Evolutionary conservation across 495 filamentous ascomycete genomes (phyloP).

Genomic region (Aspergillus saccharolyticus): DNA sequence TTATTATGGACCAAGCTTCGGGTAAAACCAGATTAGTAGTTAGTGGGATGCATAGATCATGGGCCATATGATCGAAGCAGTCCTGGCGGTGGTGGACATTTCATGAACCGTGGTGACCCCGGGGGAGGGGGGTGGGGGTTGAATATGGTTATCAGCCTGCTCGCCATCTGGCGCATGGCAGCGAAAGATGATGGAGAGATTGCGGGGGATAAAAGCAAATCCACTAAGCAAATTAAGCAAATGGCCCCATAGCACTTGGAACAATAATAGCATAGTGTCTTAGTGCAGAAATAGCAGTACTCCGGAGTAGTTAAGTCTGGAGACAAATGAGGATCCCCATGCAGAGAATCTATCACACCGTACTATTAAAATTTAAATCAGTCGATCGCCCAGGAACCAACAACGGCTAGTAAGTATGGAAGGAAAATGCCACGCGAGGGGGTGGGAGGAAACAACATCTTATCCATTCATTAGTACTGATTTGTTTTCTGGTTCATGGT

Average conservation of each 20-base stretch:
- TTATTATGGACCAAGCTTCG: too few relatives aligned
- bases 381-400: too few relatives aligned
- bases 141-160: background rate
- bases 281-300: too few relatives aligned
- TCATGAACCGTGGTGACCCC: too few relatives aligned
- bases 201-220: background rate
- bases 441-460: background rate
- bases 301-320: too few relatives aligned
- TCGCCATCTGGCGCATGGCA: background rate
- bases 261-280: too few relatives aligned
- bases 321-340: background rate
- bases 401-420: background rate
- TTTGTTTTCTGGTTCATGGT: background rate
- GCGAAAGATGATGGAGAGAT: too few relatives aligned
- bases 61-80: background rate
- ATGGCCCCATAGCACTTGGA: too few relatives aligned
- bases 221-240: background rate
- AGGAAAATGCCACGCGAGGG: background rate
- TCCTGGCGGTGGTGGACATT: too few relatives aligned
- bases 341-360: background rate
- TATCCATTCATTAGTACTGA: background rate
- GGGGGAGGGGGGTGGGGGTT: too few relatives aligned
- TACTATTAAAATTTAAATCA: background rate
- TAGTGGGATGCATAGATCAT: too few relatives aligned
- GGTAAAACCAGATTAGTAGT: too few relatives aligned